Conservation (phyloP, 192 early-diverging fungal species). For the Oehlia diaphana region DNA sequence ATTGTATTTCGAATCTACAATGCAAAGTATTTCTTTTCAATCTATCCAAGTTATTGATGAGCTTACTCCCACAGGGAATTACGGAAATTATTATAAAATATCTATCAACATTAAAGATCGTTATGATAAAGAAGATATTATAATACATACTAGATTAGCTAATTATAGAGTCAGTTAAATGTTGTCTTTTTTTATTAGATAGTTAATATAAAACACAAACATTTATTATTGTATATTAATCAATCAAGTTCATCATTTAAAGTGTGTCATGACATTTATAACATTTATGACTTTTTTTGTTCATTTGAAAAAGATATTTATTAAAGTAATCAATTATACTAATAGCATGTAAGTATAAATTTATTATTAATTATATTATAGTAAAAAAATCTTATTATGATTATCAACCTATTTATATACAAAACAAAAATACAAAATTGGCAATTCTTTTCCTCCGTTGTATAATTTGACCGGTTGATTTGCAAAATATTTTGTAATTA, state of each 20-base stretch:
- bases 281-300: neutral
- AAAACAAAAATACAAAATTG: no score
- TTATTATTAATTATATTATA: neutral
- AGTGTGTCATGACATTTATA: neutral
- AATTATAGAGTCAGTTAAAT: neutral
- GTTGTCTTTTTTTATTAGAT: neutral
- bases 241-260: neutral
- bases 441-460: no score
- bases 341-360: neutral
- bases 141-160: neutral
- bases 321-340: neutral
- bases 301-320: neutral
- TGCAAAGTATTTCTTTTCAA: neutral
- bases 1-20: neutral
- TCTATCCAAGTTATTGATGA: neutral
- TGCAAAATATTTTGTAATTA: no score
- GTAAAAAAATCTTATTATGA: no score
- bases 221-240: neutral
- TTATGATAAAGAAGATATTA: neutral
- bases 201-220: neutral
- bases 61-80: neutral
- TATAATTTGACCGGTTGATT: no score
- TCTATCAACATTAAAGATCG: neutral
- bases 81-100: neutral
- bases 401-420: neutral